phyloP scores from a whole-genome alignment of 805 yeast species.

The Monosporozyma yasuniensis region DNA sequence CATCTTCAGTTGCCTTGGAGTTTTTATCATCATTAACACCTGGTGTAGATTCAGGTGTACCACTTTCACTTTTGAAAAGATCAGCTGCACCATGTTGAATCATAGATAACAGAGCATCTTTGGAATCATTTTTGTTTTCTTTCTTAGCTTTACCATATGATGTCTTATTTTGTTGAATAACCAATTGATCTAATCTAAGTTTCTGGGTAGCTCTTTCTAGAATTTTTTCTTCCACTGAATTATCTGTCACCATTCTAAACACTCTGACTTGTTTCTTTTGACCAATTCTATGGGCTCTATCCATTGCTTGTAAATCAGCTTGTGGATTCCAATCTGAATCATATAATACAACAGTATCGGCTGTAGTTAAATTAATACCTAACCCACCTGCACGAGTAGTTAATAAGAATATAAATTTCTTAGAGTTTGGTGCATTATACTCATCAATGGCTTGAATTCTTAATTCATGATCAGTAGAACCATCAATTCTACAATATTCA shows the following conservation, averaged over 20 bases:
- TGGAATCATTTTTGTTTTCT: slow-evolving; percentile 34
- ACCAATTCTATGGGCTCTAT: slow-evolving; percentile 82
- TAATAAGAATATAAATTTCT: slow-evolving; percentile 62
- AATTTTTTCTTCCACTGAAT: slow-evolving; percentile 77
- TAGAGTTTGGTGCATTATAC: slow-evolving; percentile 64
- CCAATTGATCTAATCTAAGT: slow-evolving; percentile 68
- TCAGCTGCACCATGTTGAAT: slow-evolving; percentile 77
- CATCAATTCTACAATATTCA: slow-evolving; percentile 73
- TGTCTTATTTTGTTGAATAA: slow-evolving; percentile 65
- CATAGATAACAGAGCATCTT: slow-evolving; percentile 71
- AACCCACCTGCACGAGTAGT: slow-evolving; percentile 89
- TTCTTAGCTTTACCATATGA: slow-evolving; percentile 18
- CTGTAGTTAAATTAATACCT: slow-evolving; percentile 76
- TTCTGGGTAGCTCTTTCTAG: slow-evolving; percentile 76
- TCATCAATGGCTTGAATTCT: slow-evolving; percentile 71
- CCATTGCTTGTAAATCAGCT: slow-evolving; percentile 85
- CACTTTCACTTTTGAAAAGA: slow-evolving; percentile 32
- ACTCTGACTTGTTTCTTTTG: slow-evolving; percentile 79
- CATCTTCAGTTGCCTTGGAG: neutral
- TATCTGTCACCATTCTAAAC: slow-evolving; percentile 67
- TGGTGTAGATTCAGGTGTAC: slow-evolving; percentile 18
- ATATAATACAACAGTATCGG: slow-evolving; percentile 64
- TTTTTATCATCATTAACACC: slow-evolving; percentile 21
- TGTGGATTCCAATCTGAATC: slow-evolving; percentile 90
- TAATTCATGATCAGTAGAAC: slow-evolving; percentile 72